These are phyloP conservation scores for Groenewaldozyma auringiensis DNA, from an alignment of 1,139 yeast genomes.

Conservation along the genomic window DNA sequence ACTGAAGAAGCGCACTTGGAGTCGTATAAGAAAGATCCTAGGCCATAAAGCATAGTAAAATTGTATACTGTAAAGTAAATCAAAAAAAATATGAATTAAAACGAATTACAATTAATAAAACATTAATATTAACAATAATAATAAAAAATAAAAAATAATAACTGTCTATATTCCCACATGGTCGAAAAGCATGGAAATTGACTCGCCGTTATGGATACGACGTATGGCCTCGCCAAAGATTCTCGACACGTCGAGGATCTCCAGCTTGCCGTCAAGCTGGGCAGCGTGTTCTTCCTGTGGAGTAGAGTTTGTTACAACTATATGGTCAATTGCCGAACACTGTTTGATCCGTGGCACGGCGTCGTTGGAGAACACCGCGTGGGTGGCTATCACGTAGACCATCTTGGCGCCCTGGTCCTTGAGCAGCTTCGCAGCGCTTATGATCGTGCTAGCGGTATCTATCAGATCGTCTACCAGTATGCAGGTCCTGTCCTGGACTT, in stretches of 20 bases:
- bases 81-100: not conserved
- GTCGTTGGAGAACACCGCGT: conserved; percentile 89
- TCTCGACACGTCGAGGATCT: conserved; percentile 79
- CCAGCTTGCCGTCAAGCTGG: conserved; percentile 53
- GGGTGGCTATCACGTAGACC: conserved; percentile 85
- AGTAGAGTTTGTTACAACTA: conserved; percentile 87
- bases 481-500: conserved; percentile 76
- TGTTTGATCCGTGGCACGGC: conserved; percentile 66
- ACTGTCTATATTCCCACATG: conserved; percentile 32
- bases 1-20: conserved; percentile 42
- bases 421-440: conserved; percentile 82
- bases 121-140: not conserved
- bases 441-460: conserved; percentile 88
- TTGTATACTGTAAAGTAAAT: not conserved
- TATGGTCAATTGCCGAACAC: conserved; percentile 62
- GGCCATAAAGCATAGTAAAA: not conserved
- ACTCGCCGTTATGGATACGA: conserved; percentile 94
- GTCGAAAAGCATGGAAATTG: conserved; percentile 88
- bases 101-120: not conserved
- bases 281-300: conserved; percentile 61
- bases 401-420: conserved; percentile 88
- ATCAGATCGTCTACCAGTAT: conserved; percentile 86
- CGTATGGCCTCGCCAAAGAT: conserved; percentile 92
- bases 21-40: conserved; percentile 30
- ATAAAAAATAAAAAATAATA: not conserved